Base-by-base conservation (phyloP, 2,329 filamentous ascomycete species). In the Tolypocladium cylindrosporum region DNA sequence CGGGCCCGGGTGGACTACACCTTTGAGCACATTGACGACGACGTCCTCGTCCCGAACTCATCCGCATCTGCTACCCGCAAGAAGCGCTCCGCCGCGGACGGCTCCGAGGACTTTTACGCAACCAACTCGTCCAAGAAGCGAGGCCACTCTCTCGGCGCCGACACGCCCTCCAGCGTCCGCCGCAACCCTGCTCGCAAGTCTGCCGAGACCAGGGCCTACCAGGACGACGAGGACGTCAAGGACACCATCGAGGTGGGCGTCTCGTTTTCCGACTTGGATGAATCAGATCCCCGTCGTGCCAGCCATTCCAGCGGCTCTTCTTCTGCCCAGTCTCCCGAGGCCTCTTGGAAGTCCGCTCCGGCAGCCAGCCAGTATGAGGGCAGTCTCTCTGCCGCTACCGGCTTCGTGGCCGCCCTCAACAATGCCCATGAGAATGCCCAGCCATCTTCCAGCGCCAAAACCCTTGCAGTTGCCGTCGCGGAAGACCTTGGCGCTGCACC, bases 191-290 rank as follows among this genome's bases (percentile, higher is more conserved):
- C 73, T 57, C 72, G 72, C 60, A 77, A 75, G 67, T 67, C 68
- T 9, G 62, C 68, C 55, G 70, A 74, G 58, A 53, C 67, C 40
- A 67, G 65, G 60, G 61, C 67, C 54, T 72, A 72, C 62, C 67
- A 67, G 21, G 74, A 78, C 55, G 75, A 79, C 59, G 77, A 77
- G 36, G 76, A 81, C 50, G 78, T 83, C 36, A 77, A 81, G 65
- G 81, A 84, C 65, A 83, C 80, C 16, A 84, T 84, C 60, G 77
- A 83, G 64, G 81, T 83, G 54, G 78, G 79, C 53, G 76, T 78
- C 45, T 69, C 67, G 39, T 68, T 67, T 48, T 69, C 70, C 36
- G 71, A 72, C 55, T 59, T 66, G 55, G 68, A 69, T 50, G 68
- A 69, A 48, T 68, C 68, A 31, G 71, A 71, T 37, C 56, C 63